A percentile compares a stretch with the other conserved stretches of the same genome.
Evolutionary conservation across 2,329 filamentous ascomycete species (phyloP).

Genomic region (Pseudohalonectria lignicola): DNA sequence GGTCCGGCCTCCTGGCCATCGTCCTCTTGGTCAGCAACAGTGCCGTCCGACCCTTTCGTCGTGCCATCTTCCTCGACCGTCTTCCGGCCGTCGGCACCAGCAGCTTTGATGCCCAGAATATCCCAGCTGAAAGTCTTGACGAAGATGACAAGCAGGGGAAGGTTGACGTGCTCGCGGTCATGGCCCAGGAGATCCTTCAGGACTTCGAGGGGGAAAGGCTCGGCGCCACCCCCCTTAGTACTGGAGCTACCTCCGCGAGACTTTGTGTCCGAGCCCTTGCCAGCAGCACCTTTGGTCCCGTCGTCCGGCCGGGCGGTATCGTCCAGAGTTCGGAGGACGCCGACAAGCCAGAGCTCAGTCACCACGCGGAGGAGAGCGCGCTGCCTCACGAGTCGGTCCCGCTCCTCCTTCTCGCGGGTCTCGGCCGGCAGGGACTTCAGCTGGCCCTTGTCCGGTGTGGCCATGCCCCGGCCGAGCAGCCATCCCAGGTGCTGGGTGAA

Average conservation of each 20-base stretch:
- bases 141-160: constrained; percentile 87
- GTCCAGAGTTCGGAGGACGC: constrained; percentile 70
- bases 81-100: constrained; percentile 69
- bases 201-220: constrained; percentile 95
- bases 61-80: constrained; percentile 71
- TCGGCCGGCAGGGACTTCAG: constrained; percentile 73
- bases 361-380: constrained; percentile 79
- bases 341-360: constrained; percentile 92
- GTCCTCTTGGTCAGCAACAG: constrained; percentile 24
- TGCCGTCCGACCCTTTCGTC: constrained; percentile 31
- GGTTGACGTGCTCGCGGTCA: constrained; percentile 82
- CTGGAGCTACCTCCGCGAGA: constrained; percentile 34
- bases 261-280: constrained; percentile 53
- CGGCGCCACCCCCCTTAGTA: constrained; percentile 57
- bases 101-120: constrained; percentile 67
- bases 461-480: constrained; percentile 83
- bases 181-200: constrained; percentile 91
- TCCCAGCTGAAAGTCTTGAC: constrained; percentile 97
- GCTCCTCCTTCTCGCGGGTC: constrained; percentile 87
- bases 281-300: constrained; percentile 46
- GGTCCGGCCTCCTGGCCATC: constrained; percentile 33
- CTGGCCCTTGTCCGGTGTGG: constrained; percentile 74
- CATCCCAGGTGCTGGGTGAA: constrained; percentile 90
- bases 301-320: constrained; percentile 53
- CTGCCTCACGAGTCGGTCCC: constrained; percentile 80